Base-by-base conservation (phyloP, 139 green algal species). In the Desmodesmus armatus region DNA sequence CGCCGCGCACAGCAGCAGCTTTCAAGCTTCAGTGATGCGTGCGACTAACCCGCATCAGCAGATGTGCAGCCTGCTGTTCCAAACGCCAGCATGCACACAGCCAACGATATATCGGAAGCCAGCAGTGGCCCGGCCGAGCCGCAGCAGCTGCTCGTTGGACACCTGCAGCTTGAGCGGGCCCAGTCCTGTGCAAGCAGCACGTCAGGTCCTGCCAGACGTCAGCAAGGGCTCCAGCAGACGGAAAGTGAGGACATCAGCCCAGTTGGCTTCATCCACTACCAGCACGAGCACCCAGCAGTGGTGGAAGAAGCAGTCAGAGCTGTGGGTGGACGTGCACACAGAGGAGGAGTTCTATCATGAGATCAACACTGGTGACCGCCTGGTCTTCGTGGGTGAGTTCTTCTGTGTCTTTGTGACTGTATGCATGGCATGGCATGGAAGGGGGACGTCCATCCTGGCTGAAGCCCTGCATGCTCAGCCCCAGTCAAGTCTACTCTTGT, bases 281-380 rank as follows among this genome's bases (percentile, higher is more conserved):
- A 69, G n/a, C 60, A 69, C 7, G n/a, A 69, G n/a, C 13, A 72
- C 71, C 7, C 51, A 72, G 41, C 63, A 83, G 43, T 91, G 88
- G 88, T 91, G 88, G 88, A 88, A 90, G 21, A 78, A 84, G 55
- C 74, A 91, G 1, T 85, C 66, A 35, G 88, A 91, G 21, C 47
- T 91, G 15, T 91, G 88, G 88, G 39, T 88, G 2, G 81, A 89
- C 53, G 84, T 89, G 60, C 87, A 92, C 60, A 84, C 63, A 7
- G 83, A 88, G 51, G 86, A 90, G 73, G 79, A 89, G 2, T 92
- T 89, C 41, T 40, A 72, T 41, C 78, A 60, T 0, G 89, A 85
- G 67, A 62, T 88, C 58, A 81, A 19, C 55, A 88, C 35, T 5
- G 88, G 85, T 47, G 66, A 88, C 67, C 81, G 83, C 44, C 67